phyloP scores from a whole-genome alignment of 495 filamentous ascomycete genomes.

The Hypoxylon cercidicola region DNA sequence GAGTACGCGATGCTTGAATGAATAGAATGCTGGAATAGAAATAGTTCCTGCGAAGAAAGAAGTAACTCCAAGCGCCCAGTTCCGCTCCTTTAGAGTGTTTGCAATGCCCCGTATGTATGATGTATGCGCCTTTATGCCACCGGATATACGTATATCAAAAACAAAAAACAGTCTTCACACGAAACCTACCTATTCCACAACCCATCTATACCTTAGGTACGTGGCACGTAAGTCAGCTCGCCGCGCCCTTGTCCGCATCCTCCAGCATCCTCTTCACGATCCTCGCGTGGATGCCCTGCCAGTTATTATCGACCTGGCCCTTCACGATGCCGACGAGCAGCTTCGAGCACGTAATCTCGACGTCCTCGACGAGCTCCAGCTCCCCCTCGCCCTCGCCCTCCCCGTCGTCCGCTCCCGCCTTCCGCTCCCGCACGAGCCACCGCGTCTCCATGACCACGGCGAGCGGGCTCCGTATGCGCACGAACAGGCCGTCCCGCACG shows the following conservation, averaged over 20 bases:
- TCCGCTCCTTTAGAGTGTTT: no score
- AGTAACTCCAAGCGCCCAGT: no score
- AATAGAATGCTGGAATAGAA: no score
- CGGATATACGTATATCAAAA: background rate
- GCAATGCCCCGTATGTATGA: background rate
- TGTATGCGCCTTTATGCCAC: background rate
- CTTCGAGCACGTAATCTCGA: slow-evolving; percentile 53
- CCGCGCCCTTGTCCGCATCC: slow-evolving; percentile 35
- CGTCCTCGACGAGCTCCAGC: slow-evolving; percentile 54
- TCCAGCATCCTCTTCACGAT: slow-evolving; percentile 48
- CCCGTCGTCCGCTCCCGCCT: slow-evolving; percentile 7
- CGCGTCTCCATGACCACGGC: slow-evolving; percentile 58
- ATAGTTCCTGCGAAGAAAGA: no score
- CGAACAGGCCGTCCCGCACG: slow-evolving; percentile 53
- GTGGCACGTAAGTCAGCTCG: no score
- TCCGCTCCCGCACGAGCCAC: slow-evolving; percentile 50
- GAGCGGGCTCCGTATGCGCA: slow-evolving; percentile 57
- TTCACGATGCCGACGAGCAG: slow-evolving; percentile 55
- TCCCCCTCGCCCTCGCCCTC: slow-evolving; percentile 32
- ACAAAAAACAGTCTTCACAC: background rate
- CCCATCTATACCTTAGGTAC: no score
- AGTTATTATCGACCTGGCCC: slow-evolving; percentile 54
- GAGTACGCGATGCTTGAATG: no score
- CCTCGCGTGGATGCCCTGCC: slow-evolving; percentile 55
- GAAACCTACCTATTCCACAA: background rate